Base-by-base conservation (phyloP, 768 basidiomycete species). In the Candolleomyces eurysporus region DNA sequence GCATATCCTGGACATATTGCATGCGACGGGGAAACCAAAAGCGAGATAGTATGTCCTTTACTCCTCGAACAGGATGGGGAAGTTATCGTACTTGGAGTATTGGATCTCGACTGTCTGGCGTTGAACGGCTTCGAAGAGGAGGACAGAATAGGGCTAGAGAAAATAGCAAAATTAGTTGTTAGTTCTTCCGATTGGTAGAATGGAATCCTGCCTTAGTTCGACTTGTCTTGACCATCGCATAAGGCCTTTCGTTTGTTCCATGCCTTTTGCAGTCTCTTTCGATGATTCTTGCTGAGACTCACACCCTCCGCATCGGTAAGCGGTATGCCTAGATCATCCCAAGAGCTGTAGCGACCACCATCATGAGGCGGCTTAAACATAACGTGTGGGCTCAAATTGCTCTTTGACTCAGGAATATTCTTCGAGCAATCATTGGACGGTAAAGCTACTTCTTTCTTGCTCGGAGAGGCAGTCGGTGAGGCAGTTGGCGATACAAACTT, bases 1-100 rank as follows among this genome's bases (percentile, higher is more conserved):
- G 73, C 72, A 10, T 94, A 94, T 69, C 92, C 92, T 0, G 94
- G 96, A 0, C 96, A 98, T 70, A 96, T 97, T 63, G 92, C 94
- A 2, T 98, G 96, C 69, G 95, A 98, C 66, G 91, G 87, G 21
- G 86, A 89, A 57, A 96, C 96, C 2, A 88, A 89, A 68, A 92
- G 91, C 67, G 96, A 98, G 72, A 86, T 98, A 54, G 95, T 97
- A 22, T 77, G 90, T 54, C 96, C 96, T 7, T 78, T 98, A 17
- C 69, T 87, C 49, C 65, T 80, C 43, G 64, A 63, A 39, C 57
- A 72, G 55, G 73, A 72, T 43, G 73, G 66, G n/a, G 68, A 70
- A 30, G 66, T 69, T 32, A 63, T 72, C 43, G 72, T 77, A 16
- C 60, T 84, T 51, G 87, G 87, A n/a, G 86, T 89, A 19, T 75